Evolutionary conservation across 1,284 basidiomycete genomes (phyloP), one percentile per base, ranked within the genome.

Genomic region (Apiotrichum gamsii): DNA sequence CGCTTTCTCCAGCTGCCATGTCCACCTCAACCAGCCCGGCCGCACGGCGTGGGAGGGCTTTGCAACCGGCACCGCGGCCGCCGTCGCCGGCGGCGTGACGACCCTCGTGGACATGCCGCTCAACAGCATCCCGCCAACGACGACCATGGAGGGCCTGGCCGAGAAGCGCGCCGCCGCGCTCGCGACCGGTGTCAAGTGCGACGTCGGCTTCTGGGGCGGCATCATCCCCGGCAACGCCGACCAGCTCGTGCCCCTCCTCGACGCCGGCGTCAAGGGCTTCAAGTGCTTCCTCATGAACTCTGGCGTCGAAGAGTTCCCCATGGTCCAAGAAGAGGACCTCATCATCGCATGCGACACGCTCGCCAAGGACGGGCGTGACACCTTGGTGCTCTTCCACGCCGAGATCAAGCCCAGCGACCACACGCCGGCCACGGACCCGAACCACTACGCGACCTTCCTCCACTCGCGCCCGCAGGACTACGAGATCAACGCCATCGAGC

Each of bases 271-370:
- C 21, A 87, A 84, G 71, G 91, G 91, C 0, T 95, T 95, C 78
- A 95, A 95, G 69, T 94, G 90, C 67, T 95, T 95, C 71, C 74
- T 95, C 59, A 91, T 91, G 58, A 84, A 93, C 55, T 91, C 88
- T 59, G 90, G 91, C 29, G 89, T 95, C 14, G 85, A 93, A 86
- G 91, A 95, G 74, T 95, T 96, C 67, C 91, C 90, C 6, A 83
- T 80, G 60, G 89, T 95, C 5, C 74, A 74, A 5, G 84, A 83
- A 61, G 61, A 69, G n/a, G 85, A 94, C 64, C 71, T 93, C 5
- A 67, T 74, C 4, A 59, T 67, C 19, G 83, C 91, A 3, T 87
- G 94, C 82, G 72, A 78, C 19, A 46, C 46, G 34, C 47, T 47
- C 4, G 21, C 41, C 18, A 25, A 18, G n/a, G 67, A 90, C 85